A percentile compares a stretch with the other conserved stretches of the same genome.
These are phyloP conservation scores for Pachyrhizus erosus DNA, from an alignment of 306 rosid species.

Conservation along the genomic window DNA sequence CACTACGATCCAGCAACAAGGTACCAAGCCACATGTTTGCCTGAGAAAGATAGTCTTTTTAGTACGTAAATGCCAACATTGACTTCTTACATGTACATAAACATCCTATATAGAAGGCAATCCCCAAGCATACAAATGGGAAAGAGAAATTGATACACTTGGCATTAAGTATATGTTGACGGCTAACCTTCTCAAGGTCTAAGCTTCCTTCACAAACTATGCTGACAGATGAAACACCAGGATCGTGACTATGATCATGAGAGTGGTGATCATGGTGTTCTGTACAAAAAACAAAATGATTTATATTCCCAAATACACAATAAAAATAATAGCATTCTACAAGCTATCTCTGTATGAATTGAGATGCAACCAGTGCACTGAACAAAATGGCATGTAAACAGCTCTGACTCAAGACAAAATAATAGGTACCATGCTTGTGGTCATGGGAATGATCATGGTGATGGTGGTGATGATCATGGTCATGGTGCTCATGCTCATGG, in stretches of 20 bases:
- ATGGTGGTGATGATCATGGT: slow-evolving; percentile 60
- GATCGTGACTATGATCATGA: slow-evolving; percentile 92
- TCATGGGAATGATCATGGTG: slow-evolving; percentile 62
- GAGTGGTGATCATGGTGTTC: slow-evolving; percentile 74
- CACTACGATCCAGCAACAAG: slow-evolving; percentile 79
- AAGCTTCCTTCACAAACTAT: slow-evolving; percentile 96
- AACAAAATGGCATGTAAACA: slow-evolving; percentile 16
- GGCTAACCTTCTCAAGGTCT: slow-evolving; percentile 92
- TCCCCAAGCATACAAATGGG: slow-evolving; percentile 10
- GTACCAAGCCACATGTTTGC: slow-evolving; percentile 97
- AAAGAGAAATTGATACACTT: slow-evolving; percentile 23
- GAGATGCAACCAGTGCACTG: slow-evolving; percentile 21
- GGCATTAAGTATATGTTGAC: slow-evolving; percentile 5
- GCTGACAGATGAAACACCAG: slow-evolving; percentile 94
- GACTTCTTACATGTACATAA: neutral
- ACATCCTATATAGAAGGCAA: slow-evolving; percentile 20
- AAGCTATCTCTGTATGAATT: slow-evolving; percentile 28
- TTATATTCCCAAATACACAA: slow-evolving; percentile 5
- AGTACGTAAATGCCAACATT: slow-evolving; percentile 21
- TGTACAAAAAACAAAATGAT: slow-evolving; percentile 49
- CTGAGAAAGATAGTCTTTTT: slow-evolving; percentile 49
- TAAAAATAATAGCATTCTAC: neutral
- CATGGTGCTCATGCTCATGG: slow-evolving; percentile 55
- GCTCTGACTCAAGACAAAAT: slow-evolving; percentile 1
- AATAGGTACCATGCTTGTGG: slow-evolving; percentile 78